Conservation (phyloP, 768 basidiomycete genomes). For the Mycena metata region DNA sequence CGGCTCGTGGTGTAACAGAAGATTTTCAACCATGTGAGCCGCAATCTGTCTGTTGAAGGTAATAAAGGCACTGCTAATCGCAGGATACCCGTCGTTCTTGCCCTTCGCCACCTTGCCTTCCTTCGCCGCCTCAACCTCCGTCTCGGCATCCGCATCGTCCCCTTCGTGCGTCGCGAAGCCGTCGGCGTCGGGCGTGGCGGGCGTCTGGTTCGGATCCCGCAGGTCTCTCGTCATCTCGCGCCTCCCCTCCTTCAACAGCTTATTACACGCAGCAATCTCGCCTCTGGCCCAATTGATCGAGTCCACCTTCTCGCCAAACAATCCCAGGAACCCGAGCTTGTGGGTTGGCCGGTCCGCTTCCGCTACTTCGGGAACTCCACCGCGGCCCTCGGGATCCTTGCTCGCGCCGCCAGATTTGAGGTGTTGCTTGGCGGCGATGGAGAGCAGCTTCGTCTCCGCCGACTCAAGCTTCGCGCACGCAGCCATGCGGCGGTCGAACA, state of each 20-base stretch:
- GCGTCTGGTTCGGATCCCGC: constrained; percentile 36
- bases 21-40: constrained; percentile 88
- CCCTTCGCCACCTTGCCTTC: constrained; percentile 47
- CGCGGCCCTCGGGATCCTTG: constrained; percentile 45
- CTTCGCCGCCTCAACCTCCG: constrained; percentile 44
- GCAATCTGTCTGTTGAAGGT: constrained; percentile 94
- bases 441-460: constrained; percentile 84
- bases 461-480: constrained; percentile 87
- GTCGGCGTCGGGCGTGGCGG: constrained; percentile 24
- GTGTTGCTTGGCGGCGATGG: constrained; percentile 81
- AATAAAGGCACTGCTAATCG: constrained; percentile 83
- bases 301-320: constrained; percentile 92
- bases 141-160: constrained; percentile 28
- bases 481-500: constrained; percentile 80
- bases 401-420: constrained; percentile 66
- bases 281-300: constrained; percentile 90
- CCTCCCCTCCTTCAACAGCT: constrained; percentile 66
- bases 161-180: constrained; percentile 33
- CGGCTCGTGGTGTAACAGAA: constrained; percentile 83
- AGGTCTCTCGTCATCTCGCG: constrained; percentile 46
- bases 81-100: constrained; percentile 60
- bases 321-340: constrained; percentile 70
- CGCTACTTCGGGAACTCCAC: constrained; percentile 64
- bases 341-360: constrained; percentile 82
- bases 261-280: constrained; percentile 74